Evolutionary conservation across 768 basidiomycete species (phyloP).

Genomic region (Pleurotus platypus): DNA sequence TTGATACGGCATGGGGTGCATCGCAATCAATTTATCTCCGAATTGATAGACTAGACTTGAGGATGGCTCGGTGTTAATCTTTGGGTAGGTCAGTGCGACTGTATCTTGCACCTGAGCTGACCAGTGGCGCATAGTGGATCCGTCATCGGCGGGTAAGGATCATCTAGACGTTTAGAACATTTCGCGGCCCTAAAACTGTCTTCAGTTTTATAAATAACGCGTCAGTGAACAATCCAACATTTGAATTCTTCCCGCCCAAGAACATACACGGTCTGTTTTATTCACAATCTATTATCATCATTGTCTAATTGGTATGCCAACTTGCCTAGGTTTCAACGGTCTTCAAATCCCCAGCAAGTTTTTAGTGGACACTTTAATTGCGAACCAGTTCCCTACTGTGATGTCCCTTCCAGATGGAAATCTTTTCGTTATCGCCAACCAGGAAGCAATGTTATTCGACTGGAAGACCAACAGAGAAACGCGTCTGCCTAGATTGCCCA

Average conservation of each 20-base stretch:
- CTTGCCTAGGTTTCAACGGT: conserved; percentile 16
- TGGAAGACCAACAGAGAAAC: conserved; percentile 34
- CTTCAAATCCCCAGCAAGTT: conserved; percentile 13
- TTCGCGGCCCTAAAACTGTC: background rate
- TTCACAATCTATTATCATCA: background rate
- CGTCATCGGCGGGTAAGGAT: conserved; percentile 9
- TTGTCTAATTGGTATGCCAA: background rate
- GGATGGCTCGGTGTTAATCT: conserved; percentile 18
- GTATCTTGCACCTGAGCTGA: background rate
- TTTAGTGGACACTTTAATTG: conserved; percentile 12
- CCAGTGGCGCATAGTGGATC: background rate
- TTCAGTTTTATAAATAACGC: conserved; percentile 62
- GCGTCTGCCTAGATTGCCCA: conserved; percentile 37
- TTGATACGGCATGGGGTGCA: background rate
- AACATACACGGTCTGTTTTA: conserved; percentile 25
- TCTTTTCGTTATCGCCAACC: conserved; percentile 38
- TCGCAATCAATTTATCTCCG: background rate
- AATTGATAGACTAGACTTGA: conserved; percentile 14
- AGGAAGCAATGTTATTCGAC: conserved; percentile 38
- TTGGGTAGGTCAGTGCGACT: conserved; percentile 4
- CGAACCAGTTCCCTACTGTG: conserved; percentile 18
- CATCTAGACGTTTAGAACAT: background rate
- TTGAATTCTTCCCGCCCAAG: conserved; percentile 38
- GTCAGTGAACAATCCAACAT: conserved; percentile 58
- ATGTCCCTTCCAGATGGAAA: conserved; percentile 37